These are phyloP conservation scores for Artemisia tridentata DNA, from an alignment of 129 eudicot genomes.

Conservation along the genomic window DNA sequence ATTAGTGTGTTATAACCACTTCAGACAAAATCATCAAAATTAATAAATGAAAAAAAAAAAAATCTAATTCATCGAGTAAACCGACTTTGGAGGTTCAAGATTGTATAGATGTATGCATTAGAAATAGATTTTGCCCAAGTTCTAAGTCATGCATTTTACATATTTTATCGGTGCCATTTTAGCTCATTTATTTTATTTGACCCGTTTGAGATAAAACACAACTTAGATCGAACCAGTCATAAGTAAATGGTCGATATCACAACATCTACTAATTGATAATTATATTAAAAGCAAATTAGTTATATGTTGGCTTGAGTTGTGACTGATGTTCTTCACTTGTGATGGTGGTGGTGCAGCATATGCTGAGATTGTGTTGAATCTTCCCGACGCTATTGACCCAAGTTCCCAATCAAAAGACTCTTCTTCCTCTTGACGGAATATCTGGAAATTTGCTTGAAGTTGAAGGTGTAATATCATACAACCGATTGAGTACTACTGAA, in stretches of 20 bases:
- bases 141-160: no score
- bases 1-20: no score
- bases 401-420: slow-evolving; percentile 25
- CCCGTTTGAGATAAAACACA: neutral
- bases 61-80: no score
- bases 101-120: no score
- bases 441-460: neutral
- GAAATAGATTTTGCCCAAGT: no score
- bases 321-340: neutral
- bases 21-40: no score
- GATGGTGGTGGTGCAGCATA: slow-evolving; percentile 46
- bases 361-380: slow-evolving; percentile 86
- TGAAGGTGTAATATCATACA: no score
- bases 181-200: neutral
- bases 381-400: slow-evolving; percentile 60
- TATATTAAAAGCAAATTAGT: slow-evolving; percentile 6
- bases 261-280: neutral
- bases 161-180: no score
- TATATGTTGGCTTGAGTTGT: neutral
- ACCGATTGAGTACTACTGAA: no score
- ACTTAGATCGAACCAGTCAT: neutral
- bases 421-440: slow-evolving; percentile 18
- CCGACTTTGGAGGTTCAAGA: no score
- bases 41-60: no score
- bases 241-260: neutral